A percentile compares a stretch with the other conserved stretches of the same genome.
Evolutionary conservation across 768 basidiomycete genomes (phyloP).

Genomic region (Suillus fuscotomentosus): DNA sequence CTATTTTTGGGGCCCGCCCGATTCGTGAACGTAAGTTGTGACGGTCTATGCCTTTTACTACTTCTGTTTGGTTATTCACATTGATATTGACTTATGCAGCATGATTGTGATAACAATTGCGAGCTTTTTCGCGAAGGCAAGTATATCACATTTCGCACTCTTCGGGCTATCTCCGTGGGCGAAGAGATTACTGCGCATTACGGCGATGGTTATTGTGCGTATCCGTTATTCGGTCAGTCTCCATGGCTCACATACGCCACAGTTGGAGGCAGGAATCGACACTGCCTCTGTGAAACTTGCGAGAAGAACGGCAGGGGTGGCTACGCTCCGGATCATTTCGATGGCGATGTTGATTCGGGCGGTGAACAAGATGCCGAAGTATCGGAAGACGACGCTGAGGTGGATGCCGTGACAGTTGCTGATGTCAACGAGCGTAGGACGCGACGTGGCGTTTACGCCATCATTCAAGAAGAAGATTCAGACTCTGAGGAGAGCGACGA

Average conservation of each 20-base stretch:
- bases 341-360: conserved; percentile 48
- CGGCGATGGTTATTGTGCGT: conserved; percentile 88
- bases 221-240: conserved; percentile 12
- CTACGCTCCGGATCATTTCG: conserved; percentile 55
- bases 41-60: not conserved
- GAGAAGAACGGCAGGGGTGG: conserved; percentile 75
- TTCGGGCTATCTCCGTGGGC: conserved; percentile 73
- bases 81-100: conserved; percentile 45
- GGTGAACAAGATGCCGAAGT: conserved; percentile 44
- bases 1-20: conserved; percentile 89
- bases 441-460: conserved; percentile 78
- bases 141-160: conserved; percentile 85
- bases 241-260: conserved; percentile 16
- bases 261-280: conserved; percentile 69
- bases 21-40: conserved; percentile 79
- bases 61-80: conserved; percentile 4
- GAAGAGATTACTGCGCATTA: conserved; percentile 92
- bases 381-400: conserved; percentile 39
- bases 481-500: conserved; percentile 59
- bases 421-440: conserved; percentile 82
- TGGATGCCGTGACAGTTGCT: conserved; percentile 46
- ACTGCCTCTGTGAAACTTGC: conserved; percentile 86
- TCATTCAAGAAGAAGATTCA: conserved; percentile 56
- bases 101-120: conserved; percentile 88
- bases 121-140: conserved; percentile 86